Evolutionary conservation across 495 filamentous ascomycete genomes (phyloP), one percentile per base, ranked within the genome.

Genomic region (Polyplosphaeria fusca): DNA sequence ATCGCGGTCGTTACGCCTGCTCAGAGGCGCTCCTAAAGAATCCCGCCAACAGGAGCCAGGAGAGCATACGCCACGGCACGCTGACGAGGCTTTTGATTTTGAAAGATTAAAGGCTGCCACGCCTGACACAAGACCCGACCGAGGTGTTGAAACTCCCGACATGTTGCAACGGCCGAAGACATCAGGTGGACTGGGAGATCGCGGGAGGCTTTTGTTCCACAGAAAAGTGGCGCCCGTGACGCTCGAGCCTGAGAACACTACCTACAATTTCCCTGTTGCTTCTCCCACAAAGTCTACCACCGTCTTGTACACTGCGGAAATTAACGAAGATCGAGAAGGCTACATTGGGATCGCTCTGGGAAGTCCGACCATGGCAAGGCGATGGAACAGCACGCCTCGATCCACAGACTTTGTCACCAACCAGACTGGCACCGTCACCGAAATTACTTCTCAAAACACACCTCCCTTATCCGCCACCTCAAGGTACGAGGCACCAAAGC

Each of bases 331-430:
- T 49, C n/a, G 37, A 43, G 58, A 61, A 40, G 67, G 68, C 40
- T 67, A 70, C 55, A 81, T 83, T 48, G 79, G 80, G 1, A 74
- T 82, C 47, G 80, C 79, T 0, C 58, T 83, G 30, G 80, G 79
- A 20, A 82, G 78, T 55, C 80, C 80, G 2, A 64, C 66, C 30
- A 61, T 68, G 26, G 71, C 64, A 19, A 66, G 70, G 25, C 52
- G 61, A 38, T 64, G 56, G 56, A 45, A 47, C 12, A 27, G 67
- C 67, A 57, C 55, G 46, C 24, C 37, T 48, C 14, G 54, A 52
- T 39, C 52, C 43, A 57, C 52, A 53, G 46, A 49, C 55, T 39
- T 55, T 27, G 48, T 49, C 24, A 41, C 54, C 39, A 50, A 35
- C 27, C 19, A 35, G 24, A 47, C 38, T 35, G 42, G 67, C 48